Evolutionary conservation across 371 early-diverging fungal species (phyloP).

Genomic region (Apophysomyces ossiformis): DNA sequence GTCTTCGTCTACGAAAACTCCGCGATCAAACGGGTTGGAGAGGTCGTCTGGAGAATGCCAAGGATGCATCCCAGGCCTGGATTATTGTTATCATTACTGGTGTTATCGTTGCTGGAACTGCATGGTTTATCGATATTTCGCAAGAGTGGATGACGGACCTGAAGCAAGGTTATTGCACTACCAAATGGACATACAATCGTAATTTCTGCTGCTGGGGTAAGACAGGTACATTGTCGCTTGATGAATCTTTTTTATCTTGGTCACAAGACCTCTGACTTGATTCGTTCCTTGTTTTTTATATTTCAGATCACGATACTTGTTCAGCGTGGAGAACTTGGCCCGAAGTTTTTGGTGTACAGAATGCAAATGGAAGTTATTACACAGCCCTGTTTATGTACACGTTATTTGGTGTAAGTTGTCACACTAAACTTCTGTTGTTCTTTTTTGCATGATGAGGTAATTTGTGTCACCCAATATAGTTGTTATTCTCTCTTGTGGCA

Average conservation of each 20-base stretch:
- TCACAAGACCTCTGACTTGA: not conserved
- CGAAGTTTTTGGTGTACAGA: slow-evolving; percentile 33
- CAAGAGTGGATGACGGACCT: slow-evolving; percentile 82
- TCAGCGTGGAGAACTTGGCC: slow-evolving; percentile 53
- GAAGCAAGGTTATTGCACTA: slow-evolving; percentile 85
- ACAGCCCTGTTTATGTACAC: slow-evolving; percentile 44
- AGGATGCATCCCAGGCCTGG: slow-evolving; percentile 90
- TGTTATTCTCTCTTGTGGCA: slow-evolving; percentile 41
- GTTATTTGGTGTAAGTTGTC: slow-evolving; percentile 44
- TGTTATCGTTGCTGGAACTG: slow-evolving; percentile 70
- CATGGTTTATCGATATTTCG: slow-evolving; percentile 82
- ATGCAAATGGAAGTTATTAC: slow-evolving; percentile 29
- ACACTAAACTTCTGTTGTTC: not conserved
- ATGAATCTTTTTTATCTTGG: not conserved
- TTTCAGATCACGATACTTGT: slow-evolving; percentile 36
- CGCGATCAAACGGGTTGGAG: slow-evolving; percentile 57
- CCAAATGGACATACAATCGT: slow-evolving; percentile 83
- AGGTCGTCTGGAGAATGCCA: slow-evolving; percentile 63
- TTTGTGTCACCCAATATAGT: slow-evolving; percentile 22
- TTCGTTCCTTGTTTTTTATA: slow-evolving; percentile 2
- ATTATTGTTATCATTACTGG: slow-evolving; percentile 76
- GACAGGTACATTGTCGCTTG: slow-evolving; percentile 42
- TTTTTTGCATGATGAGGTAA: slow-evolving; percentile 8
- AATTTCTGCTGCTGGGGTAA: slow-evolving; percentile 92
- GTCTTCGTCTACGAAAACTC: slow-evolving; percentile 73